Conservation (phyloP, 441 rosid genomes). For the Pelargonium myrrhifolium region DNA sequence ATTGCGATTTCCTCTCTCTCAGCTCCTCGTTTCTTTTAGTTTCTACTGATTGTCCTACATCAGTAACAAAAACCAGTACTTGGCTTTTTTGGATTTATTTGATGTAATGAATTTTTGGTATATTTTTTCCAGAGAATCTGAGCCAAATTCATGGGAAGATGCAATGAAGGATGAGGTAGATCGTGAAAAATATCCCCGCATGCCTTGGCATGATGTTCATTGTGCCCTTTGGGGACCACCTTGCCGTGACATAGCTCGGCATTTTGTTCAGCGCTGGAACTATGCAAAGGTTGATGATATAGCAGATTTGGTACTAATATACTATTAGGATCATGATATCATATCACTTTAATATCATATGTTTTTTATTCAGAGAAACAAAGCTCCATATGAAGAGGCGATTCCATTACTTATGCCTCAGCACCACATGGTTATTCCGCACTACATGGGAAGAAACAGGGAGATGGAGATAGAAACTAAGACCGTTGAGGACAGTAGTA, state of each 20-base stretch:
- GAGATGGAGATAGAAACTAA: conserved; percentile 39
- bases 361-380: conserved; percentile 59
- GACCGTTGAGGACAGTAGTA: conserved; percentile 34
- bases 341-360: conserved; percentile 10
- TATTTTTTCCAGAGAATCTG: conserved; percentile 69
- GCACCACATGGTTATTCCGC: conserved; percentile 98
- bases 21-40: too few relatives aligned
- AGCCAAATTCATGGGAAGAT: conserved; percentile 99
- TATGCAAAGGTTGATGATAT: conserved; percentile 73
- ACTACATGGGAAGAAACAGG: conserved; percentile 66
- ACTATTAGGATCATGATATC: not conserved
- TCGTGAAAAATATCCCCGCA: conserved; percentile 83
- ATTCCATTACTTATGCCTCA: conserved; percentile 98
- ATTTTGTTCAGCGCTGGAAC: conserved; percentile 99
- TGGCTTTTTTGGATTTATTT: not conserved
- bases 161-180: conserved; percentile 87
- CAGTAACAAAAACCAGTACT: conserved; percentile 7
- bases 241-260: conserved; percentile 92
- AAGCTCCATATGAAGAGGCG: conserved; percentile 91
- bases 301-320: not conserved
- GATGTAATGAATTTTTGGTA: conserved; percentile 6
- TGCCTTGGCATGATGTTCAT: conserved; percentile 99
- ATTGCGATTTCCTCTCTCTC: too few relatives aligned
- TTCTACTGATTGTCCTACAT: too few relatives aligned
- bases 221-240: conserved; percentile 99